phyloP scores from a whole-genome alignment of 2,329 filamentous ascomycete genomes.

The Colletotrichum viniferum region DNA sequence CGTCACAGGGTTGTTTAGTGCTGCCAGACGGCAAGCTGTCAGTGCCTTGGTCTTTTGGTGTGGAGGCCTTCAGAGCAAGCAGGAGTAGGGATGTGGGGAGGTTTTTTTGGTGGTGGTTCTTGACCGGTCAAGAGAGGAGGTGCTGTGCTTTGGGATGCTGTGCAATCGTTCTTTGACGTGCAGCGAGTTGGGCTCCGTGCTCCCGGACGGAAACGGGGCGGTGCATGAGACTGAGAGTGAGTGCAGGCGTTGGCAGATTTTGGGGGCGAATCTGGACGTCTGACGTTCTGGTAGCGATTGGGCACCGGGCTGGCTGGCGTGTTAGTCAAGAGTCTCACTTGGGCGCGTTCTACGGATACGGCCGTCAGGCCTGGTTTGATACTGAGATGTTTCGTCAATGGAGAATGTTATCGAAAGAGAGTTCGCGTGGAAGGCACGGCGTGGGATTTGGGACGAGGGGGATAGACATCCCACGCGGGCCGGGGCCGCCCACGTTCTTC shows the following conservation, averaged over 20 bases:
- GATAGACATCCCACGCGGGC: not conserved
- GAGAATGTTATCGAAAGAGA: not conserved
- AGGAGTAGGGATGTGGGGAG: not conserved
- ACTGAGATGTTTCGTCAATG: not conserved
- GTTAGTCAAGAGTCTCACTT: not conserved
- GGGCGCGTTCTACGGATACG: not conserved
- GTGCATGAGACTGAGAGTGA: not conserved
- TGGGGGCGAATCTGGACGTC: not conserved
- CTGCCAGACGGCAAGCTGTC: not conserved
- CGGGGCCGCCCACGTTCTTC: not conserved
- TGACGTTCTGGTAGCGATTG: not conserved
- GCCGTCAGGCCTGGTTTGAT: not conserved
- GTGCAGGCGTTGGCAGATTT: not conserved
- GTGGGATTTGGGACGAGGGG: not conserved
- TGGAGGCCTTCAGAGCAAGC: not conserved
- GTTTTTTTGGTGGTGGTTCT: not conserved
- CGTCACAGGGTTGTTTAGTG: not conserved
- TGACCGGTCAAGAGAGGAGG: not conserved
- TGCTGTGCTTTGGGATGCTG: not conserved
- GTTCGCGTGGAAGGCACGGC: not conserved
- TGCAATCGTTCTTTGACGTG: not conserved
- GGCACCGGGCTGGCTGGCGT: not conserved
- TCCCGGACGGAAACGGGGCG: not conserved
- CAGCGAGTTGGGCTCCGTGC: not conserved
- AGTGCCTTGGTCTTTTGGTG: not conserved